phyloP scores from a whole-genome alignment of 495 filamentous ascomycete genomes.

The Chlorociboria aeruginascens region DNA sequence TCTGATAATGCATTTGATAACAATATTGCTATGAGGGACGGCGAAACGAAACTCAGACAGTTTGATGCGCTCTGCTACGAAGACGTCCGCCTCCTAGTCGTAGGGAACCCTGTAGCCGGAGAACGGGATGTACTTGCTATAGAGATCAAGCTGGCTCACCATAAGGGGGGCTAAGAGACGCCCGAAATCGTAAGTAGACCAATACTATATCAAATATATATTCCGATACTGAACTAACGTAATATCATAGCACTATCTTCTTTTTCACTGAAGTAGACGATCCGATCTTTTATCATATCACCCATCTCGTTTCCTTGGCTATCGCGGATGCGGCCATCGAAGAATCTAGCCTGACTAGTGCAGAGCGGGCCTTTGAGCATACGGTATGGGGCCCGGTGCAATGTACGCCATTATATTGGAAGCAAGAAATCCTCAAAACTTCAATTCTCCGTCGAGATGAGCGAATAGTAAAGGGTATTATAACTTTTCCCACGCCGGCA shows the following conservation, averaged over 20 bases:
- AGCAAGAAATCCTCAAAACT: conserved; percentile 19
- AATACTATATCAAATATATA: not conserved
- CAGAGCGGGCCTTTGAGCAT: conserved; percentile 13
- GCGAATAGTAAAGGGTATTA: not conserved
- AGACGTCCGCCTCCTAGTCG: conserved; percentile 12
- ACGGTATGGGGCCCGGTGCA: conserved; percentile 16
- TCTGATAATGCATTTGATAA: not conserved
- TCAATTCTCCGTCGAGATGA: conserved; percentile 17
- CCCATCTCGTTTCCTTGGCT: conserved; percentile 12
- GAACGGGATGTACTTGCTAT: conserved; percentile 15
- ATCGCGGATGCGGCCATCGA: conserved; percentile 17
- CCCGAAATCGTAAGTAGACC: conserved; percentile 16
- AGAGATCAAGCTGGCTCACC: conserved; percentile 15
- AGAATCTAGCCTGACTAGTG: conserved; percentile 6
- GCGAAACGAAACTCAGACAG: not conserved
- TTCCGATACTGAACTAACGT: not conserved
- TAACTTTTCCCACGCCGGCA: no score
- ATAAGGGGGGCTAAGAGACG: conserved; percentile 18
- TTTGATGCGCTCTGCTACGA: conserved; percentile 21
- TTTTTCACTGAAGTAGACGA: conserved; percentile 15
- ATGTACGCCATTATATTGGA: conserved; percentile 17
- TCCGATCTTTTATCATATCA: conserved; percentile 15
- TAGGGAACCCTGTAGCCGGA: conserved; percentile 1
- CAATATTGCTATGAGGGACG: not conserved
- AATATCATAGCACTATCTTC: conserved; percentile 15